phyloP scores from a whole-genome alignment of 75 land plant genomes.

The Picea glauca region DNA sequence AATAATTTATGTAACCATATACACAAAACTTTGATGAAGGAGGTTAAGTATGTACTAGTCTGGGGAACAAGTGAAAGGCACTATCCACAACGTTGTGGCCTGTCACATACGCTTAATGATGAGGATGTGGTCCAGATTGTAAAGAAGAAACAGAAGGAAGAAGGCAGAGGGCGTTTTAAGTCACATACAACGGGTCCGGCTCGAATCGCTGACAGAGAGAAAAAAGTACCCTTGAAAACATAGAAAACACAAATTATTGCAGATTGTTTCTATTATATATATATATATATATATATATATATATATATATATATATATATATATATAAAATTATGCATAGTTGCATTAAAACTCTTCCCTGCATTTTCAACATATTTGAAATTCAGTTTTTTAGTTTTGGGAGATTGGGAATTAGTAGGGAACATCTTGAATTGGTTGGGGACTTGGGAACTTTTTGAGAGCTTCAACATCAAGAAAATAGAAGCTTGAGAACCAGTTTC shows the following conservation, averaged over 20 bases:
- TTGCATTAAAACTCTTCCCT: no score
- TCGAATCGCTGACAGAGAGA: constrained; percentile 91
- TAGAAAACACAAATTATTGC: constrained; percentile 20
- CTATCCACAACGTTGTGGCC: constrained; percentile 96
- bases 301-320: constrained; percentile 22
- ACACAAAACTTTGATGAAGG: constrained; percentile 80
- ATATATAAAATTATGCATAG: constrained; percentile 23
- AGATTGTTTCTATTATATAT: no score
- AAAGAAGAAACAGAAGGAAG: constrained; percentile 98
- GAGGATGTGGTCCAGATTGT: constrained; percentile 99
- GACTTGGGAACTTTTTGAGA: no score
- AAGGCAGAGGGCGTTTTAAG: constrained; percentile 95
- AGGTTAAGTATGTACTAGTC: constrained; percentile 91
- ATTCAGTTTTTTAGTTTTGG: no score
- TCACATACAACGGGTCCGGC: constrained; percentile 93
- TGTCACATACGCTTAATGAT: constrained; percentile 70
- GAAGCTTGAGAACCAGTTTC: no score
- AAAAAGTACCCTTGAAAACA: constrained; percentile 97
- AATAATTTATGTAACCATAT: constrained; percentile 96
- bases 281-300: constrained; percentile 50
- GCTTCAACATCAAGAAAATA: no score
- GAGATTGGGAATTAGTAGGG: no score
- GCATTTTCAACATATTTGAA: no score
- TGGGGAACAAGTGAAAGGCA: constrained; percentile 98
- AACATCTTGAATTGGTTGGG: no score